These are phyloP conservation scores for Penicillium salamii DNA, from an alignment of 495 filamentous ascomycete species.

Conservation along the genomic window DNA sequence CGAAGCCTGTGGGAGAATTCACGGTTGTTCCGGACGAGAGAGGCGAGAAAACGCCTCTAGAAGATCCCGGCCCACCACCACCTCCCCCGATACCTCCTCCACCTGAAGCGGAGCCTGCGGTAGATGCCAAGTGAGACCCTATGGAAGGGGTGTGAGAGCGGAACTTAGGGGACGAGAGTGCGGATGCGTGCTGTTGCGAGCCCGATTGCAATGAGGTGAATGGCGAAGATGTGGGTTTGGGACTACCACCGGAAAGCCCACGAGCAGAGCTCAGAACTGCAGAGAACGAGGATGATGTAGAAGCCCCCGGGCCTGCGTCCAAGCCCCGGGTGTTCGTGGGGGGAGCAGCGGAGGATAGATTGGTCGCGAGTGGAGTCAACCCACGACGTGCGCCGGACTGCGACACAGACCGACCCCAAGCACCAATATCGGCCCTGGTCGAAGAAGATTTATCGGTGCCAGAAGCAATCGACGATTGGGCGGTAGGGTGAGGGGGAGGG, in stretches of 20 bases:
- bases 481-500: conserved; percentile 59
- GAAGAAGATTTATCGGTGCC: conserved; percentile 55
- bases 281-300: conserved; percentile 55
- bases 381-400: conserved; percentile 58
- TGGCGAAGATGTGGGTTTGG: conserved; percentile 49
- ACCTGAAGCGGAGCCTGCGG: conserved; percentile 53
- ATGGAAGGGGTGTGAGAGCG: conserved; percentile 60
- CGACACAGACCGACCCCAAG: conserved; percentile 58
- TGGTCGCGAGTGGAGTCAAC: conserved; percentile 62
- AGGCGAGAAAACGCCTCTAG: conserved; percentile 62
- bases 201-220: conserved; percentile 57
- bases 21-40: conserved; percentile 59
- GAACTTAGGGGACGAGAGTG: conserved; percentile 58
- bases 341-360: conserved; percentile 45
- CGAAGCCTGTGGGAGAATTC: conserved; percentile 58
- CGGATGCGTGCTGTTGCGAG: conserved; percentile 56
- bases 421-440: conserved; percentile 56
- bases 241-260: conserved; percentile 47
- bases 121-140: conserved; percentile 57
- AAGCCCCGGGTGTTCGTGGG: conserved; percentile 45
- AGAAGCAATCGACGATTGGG: conserved; percentile 62
- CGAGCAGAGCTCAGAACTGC: conserved; percentile 52
- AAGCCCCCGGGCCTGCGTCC: conserved; percentile 41
- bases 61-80: conserved; percentile 49
- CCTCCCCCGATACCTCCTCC: conserved; percentile 62